Percentiles rank a stretch among this genome's conserved stretches.
Conservation (phyloP, 2,329 filamentous ascomycete species). For the Claviceps humidiphila region DNA sequence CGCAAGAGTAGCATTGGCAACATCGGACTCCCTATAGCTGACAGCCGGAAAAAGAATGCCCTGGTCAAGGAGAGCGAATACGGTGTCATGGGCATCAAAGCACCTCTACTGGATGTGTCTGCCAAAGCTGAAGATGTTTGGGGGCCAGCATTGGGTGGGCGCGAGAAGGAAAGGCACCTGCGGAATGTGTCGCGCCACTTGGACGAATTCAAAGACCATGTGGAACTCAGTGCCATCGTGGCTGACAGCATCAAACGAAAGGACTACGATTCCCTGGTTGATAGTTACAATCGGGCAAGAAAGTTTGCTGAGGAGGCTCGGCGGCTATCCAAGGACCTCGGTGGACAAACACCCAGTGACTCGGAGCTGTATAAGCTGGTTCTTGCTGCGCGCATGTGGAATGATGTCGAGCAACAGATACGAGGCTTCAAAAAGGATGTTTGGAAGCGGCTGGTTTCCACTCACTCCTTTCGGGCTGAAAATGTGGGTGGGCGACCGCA, state of each 20-base stretch:
- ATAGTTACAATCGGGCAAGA: constrained; percentile 75
- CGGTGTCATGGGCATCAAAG: constrained; percentile 77
- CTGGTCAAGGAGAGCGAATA: constrained; percentile 87
- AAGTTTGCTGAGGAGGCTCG: constrained; percentile 69
- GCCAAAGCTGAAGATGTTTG: constrained; percentile 95
- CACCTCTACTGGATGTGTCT: constrained; percentile 74
- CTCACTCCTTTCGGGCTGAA: constrained; percentile 44
- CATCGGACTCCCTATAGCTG: constrained; percentile 27
- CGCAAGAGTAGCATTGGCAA: constrained; percentile 29
- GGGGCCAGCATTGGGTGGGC: constrained; percentile 83
- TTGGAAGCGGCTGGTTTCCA: constrained; percentile 66
- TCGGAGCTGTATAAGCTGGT: constrained; percentile 75
- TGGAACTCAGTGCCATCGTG: constrained; percentile 66
- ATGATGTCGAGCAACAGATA: constrained; percentile 79
- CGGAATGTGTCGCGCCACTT: constrained; percentile 65
- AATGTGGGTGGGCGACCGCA: constrained; percentile 42
- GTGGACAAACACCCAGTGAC: constrained; percentile 52
- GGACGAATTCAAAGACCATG: constrained; percentile 66
- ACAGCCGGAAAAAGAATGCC: constrained; percentile 71
- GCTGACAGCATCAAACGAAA: constrained; percentile 78
- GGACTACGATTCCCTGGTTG: constrained; percentile 78
- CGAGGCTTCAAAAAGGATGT: constrained; percentile 77
- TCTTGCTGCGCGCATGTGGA: constrained; percentile 86
- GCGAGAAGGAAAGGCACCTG: constrained; percentile 79
- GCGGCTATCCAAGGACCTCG: constrained; percentile 45